Base-by-base conservation (phyloP, 202 grass and related monocot species). In the Dendrocalamus latiflorus region DNA sequence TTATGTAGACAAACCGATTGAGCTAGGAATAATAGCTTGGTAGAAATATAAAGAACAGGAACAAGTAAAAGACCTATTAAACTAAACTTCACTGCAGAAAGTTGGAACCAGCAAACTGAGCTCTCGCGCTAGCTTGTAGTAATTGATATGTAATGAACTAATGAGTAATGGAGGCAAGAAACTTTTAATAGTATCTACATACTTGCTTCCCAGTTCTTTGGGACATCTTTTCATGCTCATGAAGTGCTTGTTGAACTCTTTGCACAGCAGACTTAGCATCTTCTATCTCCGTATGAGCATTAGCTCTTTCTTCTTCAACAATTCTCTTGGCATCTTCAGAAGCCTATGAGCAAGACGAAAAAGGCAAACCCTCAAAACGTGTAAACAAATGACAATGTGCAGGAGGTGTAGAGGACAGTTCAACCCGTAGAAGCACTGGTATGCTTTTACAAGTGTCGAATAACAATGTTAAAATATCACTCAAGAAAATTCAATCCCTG, bases 241-340 rank as follows among this genome's bases (percentile, higher is more conserved):
- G 85, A 95, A 98, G 64, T 69, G 87, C 93, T 83, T 98, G 80
- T 82, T 98, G 86, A 86, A 98, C 93, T 90, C 92, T 95, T 78
- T 93, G 87, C 58, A 93, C 87, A 72, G 95, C 80, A 85, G 79
- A 85, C 75, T 63, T 91, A 48, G 95, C 89, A 81, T 76, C 87
- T 81, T 98, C 85, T 88, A 98, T 93, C 78, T 98, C 95, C 22
- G 69, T 74, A 85, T 87, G 89, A 71, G 95, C 91, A 87, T 88
- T 90, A 75, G 74, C 58, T 77, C 95, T 91, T 95, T 95, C 95
- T 85, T 98, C 95, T 74, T 95, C 90, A n/a, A n/a, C n/a, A n/a
- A n/a, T n/a, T n/a, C n/a, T n/a, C n/a, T n/a, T n/a, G n/a, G n/a
- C n/a, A n/a, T 95, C 95, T 90, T 98, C 95, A 75, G 89, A 91